A percentile compares a stretch with the other conserved stretches of the same genome.
These are phyloP conservation scores for Tilletia walkeri DNA, from an alignment of 1,284 basidiomycete species.

Conservation along the genomic window DNA sequence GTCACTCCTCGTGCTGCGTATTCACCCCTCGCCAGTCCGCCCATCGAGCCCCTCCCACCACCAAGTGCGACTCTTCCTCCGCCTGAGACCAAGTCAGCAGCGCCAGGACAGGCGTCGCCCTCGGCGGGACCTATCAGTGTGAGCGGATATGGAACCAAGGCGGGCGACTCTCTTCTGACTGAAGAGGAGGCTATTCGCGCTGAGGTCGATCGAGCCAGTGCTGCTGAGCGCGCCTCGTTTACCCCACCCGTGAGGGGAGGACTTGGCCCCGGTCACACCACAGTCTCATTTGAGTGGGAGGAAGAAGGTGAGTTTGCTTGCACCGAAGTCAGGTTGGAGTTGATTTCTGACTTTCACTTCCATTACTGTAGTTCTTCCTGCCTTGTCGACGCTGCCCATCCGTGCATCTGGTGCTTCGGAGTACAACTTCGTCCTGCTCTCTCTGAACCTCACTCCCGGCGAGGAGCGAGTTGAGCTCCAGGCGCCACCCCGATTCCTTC, in stretches of 20 bases:
- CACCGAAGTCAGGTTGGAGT: not conserved
- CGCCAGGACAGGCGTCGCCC: not conserved
- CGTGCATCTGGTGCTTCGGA: conserved; percentile 5
- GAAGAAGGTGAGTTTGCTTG: not conserved
- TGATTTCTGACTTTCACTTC: not conserved
- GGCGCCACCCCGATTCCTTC: conserved; percentile 4
- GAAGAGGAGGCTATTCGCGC: not conserved
- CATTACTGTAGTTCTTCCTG: not conserved
- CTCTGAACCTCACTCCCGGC: conserved; percentile 9
- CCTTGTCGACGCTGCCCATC: conserved; percentile 6
- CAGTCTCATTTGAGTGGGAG: conserved; percentile 1
- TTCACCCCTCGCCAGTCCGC: no score
- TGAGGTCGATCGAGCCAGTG: conserved; percentile 2
- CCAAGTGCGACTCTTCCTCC: not conserved
- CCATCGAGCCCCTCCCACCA: no score
- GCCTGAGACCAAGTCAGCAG: not conserved
- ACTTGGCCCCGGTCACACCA: not conserved
- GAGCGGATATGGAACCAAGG: not conserved
- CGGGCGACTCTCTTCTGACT: conserved; percentile 3
- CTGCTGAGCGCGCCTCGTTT: conserved; percentile 5
- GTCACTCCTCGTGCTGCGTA: no score
- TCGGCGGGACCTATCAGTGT: not conserved
- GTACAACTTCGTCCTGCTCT: conserved; percentile 16
- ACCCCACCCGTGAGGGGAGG: not conserved
- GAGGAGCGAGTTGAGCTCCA: conserved; percentile 13